These are phyloP conservation scores for Canariomyces notabilis DNA, from an alignment of 2,329 filamentous ascomycete genomes.

Conservation along the genomic window DNA sequence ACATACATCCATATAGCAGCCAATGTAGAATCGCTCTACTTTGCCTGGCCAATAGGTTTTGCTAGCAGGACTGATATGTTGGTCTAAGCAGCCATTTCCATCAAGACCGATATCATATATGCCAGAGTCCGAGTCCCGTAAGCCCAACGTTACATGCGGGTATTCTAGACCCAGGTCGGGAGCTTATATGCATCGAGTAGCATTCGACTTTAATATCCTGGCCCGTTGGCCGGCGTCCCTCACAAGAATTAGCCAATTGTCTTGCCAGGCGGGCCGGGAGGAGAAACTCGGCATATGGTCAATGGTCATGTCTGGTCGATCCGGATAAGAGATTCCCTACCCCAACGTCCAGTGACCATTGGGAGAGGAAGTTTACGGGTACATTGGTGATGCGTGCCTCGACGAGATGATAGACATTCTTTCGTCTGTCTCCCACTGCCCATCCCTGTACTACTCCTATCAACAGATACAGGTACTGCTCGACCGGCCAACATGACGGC, in stretches of 20 bases:
- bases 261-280: neutral
- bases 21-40: too few relatives aligned
- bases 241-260: neutral
- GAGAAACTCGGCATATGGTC: conserved; percentile 9
- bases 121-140: too few relatives aligned
- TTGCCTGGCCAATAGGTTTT: too few relatives aligned
- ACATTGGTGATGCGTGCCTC: neutral
- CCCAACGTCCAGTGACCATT: neutral
- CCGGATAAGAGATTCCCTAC: neutral
- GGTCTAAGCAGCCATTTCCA: too few relatives aligned
- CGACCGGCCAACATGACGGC: neutral
- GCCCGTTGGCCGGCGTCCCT: neutral
- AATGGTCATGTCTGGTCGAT: too few relatives aligned
- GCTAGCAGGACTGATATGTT: too few relatives aligned
- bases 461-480: neutral
- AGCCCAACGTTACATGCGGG: conserved; percentile 1
- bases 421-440: neutral
- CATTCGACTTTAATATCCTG: neutral
- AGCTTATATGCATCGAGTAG: neutral
- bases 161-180: neutral
- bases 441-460: too few relatives aligned
- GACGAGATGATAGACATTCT: neutral
- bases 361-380: neutral
- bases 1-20: too few relatives aligned
- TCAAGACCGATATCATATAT: too few relatives aligned